Evolutionary conservation across 805 yeast genomes (phyloP), one percentile per base, ranked within the genome.

Genomic region (Cyberlindnera xishuangbannaensis): DNA sequence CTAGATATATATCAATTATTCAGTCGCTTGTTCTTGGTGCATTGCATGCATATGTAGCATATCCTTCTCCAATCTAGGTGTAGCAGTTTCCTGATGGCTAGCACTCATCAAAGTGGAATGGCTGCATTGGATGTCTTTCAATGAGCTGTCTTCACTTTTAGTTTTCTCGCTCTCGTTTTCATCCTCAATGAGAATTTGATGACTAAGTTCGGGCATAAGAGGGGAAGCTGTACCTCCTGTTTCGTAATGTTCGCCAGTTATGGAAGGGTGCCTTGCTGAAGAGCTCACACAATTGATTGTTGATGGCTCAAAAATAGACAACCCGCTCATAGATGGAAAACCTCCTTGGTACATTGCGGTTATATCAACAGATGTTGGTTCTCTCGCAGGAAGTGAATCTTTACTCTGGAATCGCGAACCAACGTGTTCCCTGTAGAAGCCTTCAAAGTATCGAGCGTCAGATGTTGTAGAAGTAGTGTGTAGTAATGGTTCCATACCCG

Each of bases 311-410:
- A 25, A 27, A 3, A 34, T 29, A 7, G 37, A 34, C 4, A 27
- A 18, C 23, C 30, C 15, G 27, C 37, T 37, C 31, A 36, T 25
- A n/a, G 39, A 31, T 32, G 49, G 43, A 18, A 40, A 24, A 10
- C 22, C 33, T 14, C 34, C 33, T n/a, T 44, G 47, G 24, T 58
- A 60, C 25, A 62, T 43, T 1, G 64, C 60, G 2, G 66, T 62
- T 5, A 62, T 59, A 37, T 62, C 67, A 23, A 59, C 59, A 4
- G 65, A 56, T 0, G 59, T 44, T 9, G 50, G 42, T 21, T 50
- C 50, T 12, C 49, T 38, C 29, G 57, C 57, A 4, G 48, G 35
- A 5, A 54, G 40, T 0, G 61, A 56, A 19, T 58, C 64, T 17
- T 50, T 43, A 7, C 63, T 53, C 28, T 56, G 52, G 31, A 44